Conservation (phyloP, 805 yeast species). For the Hyphopichia homilentoma region DNA sequence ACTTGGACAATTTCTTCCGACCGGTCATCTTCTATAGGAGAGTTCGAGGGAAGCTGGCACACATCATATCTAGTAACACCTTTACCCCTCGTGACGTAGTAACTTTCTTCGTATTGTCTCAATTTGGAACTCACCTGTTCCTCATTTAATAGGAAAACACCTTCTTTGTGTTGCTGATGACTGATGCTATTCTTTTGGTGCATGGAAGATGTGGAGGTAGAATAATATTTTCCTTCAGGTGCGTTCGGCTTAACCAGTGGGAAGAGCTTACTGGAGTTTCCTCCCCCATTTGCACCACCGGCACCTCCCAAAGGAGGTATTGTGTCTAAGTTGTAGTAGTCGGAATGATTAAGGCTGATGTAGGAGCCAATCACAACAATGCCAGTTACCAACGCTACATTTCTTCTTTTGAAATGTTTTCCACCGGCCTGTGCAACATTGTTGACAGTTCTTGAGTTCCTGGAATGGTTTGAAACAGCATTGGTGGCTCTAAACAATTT, state of each 20-base stretch:
- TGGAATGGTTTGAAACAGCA: slow-evolving; percentile 5
- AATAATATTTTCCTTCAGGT: slow-evolving; percentile 20
- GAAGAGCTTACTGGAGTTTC: slow-evolving; percentile 13
- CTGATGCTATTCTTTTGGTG: slow-evolving; percentile 38
- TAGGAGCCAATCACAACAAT: slow-evolving; percentile 41
- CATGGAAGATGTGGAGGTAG: slow-evolving; percentile 45
- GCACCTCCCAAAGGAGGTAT: slow-evolving; percentile 19
- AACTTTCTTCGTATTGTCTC: slow-evolving; percentile 76
- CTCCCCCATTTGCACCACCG: slow-evolving; percentile 7
- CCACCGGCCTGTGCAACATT: slow-evolving; percentile 3
- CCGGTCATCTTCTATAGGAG: slow-evolving; percentile 93
- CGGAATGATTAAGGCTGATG: slow-evolving; percentile 35
- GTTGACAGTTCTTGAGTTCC: slow-evolving; percentile 4
- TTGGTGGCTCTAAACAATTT: slow-evolving; percentile 9
- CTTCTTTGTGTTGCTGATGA: slow-evolving; percentile 48
- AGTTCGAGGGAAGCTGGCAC: slow-evolving; percentile 84
- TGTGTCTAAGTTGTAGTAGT: slow-evolving; percentile 40
- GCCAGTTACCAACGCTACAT: slow-evolving; percentile 40
- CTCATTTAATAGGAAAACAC: slow-evolving; percentile 55
- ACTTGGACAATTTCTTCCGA: slow-evolving; percentile 77
- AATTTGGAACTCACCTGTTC: slow-evolving; percentile 68
- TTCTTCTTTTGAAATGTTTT: slow-evolving; percentile 22
- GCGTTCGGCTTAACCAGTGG: slow-evolving; percentile 7
- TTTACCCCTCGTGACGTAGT: slow-evolving; percentile 73
- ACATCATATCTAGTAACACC: slow-evolving; percentile 89